Evolutionary conservation across 2,329 filamentous ascomycete species (phyloP), one percentile per base, ranked within the genome.

Genomic region (Ophiostoma pallidulum): DNA sequence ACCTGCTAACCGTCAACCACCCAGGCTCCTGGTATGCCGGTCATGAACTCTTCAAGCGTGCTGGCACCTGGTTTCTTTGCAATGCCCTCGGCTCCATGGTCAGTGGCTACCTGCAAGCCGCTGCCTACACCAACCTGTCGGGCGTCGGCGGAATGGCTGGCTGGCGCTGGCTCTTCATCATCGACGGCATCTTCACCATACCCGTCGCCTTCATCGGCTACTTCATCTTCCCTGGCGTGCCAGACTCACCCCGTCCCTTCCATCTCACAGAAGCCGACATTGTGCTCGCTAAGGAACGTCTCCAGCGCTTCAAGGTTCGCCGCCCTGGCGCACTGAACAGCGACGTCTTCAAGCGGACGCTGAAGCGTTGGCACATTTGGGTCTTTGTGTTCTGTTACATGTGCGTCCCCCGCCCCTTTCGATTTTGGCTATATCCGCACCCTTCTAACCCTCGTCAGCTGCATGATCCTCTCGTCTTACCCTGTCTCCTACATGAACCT

Each of bases 161-260:
- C 0, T 76, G 72, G 72, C 58, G 65, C 48, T 73, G 69, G 74
- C 60, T 78, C 0, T 80, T 79, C 44, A 71, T 80, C 10, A 75
- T 80, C n/a, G 75, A 78, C 51, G 73, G 73, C 1, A 64, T 76
- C 20, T 77, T 78, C 56, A 76, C 72, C 2, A 63, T 79, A 4
- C 74, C 72, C 0, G 70, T 79, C 13, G 72, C 73, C 0, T 50
- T 77, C 4, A 60, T 75, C 7, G 73, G 74, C 0, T 77, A 66
- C 48, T 43, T 74, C 10, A 66, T 76, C 10, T 63, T 63, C 39
- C 67, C 66, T 0, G 66, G 64, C 2, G 59, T 68, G 3, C 65
- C 66, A 10, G 66, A 66, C 45, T 53, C 50, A 28, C 64, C 64
- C 0, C 59, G 56, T 18, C 62, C 66, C 2, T 66, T 66, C 36